A percentile compares a stretch with the other conserved stretches of the same genome.
These are phyloP conservation scores for Talaromyces sp. DNA, from an alignment of 2,329 filamentous ascomycete species.

Conservation along the genomic window DNA sequence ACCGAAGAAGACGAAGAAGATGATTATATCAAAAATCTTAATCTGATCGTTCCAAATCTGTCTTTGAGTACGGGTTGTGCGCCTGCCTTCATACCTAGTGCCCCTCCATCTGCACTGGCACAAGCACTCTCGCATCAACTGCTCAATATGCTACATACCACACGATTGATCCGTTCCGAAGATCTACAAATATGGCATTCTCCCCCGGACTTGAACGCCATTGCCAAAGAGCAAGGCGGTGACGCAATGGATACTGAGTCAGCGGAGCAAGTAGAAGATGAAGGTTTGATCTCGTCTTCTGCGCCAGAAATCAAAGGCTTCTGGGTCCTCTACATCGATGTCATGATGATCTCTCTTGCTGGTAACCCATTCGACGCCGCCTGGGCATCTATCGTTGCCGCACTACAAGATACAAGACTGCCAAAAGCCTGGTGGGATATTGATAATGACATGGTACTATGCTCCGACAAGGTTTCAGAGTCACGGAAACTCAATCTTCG, in stretches of 20 bases:
- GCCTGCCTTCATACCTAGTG: constrained; percentile 77
- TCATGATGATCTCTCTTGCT: constrained; percentile 90
- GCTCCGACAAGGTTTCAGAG: constrained; percentile 56
- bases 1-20: constrained; percentile 44
- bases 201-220: constrained; percentile 36
- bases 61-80: constrained; percentile 88
- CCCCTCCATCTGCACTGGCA: constrained; percentile 70
- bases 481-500: constrained; percentile 55
- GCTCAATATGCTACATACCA: constrained; percentile 68
- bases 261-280: constrained; percentile 26
- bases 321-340: constrained; percentile 91
- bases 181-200: constrained; percentile 70
- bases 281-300: constrained; percentile 32
- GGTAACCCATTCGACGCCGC: constrained; percentile 89
- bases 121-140: constrained; percentile 81
- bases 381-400: constrained; percentile 78
- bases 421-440: constrained; percentile 78
- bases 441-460: constrained; percentile 74
- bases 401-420: constrained; percentile 69
- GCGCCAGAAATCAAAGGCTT: constrained; percentile 66
- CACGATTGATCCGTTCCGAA: constrained; percentile 59
- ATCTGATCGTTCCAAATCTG: constrained; percentile 86
- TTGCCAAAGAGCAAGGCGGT: constrained; percentile 43
- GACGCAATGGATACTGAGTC: constrained; percentile 32
- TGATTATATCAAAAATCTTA: constrained; percentile 45